These are phyloP conservation scores for Lenzites betulinus DNA, from an alignment of 768 basidiomycete genomes.

Conservation along the genomic window DNA sequence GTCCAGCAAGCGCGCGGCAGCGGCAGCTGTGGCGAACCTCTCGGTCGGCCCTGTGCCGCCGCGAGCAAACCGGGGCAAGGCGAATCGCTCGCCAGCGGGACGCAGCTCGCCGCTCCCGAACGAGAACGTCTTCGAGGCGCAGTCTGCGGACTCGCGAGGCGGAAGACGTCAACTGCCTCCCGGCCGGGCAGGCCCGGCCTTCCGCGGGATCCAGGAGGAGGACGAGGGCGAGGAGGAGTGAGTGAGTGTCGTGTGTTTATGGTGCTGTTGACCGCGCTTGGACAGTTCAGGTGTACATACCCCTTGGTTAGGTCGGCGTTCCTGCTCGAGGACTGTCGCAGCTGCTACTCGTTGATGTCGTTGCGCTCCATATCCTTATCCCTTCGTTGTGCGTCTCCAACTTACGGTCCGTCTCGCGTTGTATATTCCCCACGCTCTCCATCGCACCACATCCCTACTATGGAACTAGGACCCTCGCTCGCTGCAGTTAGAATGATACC, in stretches of 20 bases:
- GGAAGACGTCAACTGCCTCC: slow-evolving; percentile 71
- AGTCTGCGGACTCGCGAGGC: slow-evolving; percentile 45
- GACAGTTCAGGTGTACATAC: slow-evolving; percentile 20
- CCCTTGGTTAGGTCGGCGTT: not conserved
- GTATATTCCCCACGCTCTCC: not conserved
- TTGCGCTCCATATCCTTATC: slow-evolving; percentile 18
- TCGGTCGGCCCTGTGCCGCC: slow-evolving; percentile 8
- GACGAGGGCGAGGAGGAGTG: slow-evolving; percentile 83
- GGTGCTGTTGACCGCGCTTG: not conserved
- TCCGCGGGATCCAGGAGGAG: slow-evolving; percentile 74
- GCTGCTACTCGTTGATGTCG: not conserved
- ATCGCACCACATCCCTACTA: not conserved
- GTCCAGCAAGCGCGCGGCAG: slow-evolving; percentile 22
- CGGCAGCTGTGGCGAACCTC: slow-evolving; percentile 10
- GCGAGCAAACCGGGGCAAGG: slow-evolving; percentile 23
- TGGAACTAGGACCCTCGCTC: not conserved
- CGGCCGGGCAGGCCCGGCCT: slow-evolving; percentile 70
- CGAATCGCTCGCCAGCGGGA: slow-evolving; percentile 57
- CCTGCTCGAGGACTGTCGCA: not conserved
- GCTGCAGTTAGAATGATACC: slow-evolving; percentile 11
- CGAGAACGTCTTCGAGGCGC: slow-evolving; percentile 48
- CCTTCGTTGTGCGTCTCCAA: slow-evolving; percentile 3
- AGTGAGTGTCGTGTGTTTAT: not conserved
- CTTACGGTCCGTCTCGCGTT: not conserved
- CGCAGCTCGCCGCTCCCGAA: slow-evolving; percentile 60